Percentiles rank a stretch among this genome's conserved stretches.
Evolutionary conservation across 2,329 filamentous ascomycete species (phyloP).

Genomic region (Pseudogymnoascus sp.): DNA sequence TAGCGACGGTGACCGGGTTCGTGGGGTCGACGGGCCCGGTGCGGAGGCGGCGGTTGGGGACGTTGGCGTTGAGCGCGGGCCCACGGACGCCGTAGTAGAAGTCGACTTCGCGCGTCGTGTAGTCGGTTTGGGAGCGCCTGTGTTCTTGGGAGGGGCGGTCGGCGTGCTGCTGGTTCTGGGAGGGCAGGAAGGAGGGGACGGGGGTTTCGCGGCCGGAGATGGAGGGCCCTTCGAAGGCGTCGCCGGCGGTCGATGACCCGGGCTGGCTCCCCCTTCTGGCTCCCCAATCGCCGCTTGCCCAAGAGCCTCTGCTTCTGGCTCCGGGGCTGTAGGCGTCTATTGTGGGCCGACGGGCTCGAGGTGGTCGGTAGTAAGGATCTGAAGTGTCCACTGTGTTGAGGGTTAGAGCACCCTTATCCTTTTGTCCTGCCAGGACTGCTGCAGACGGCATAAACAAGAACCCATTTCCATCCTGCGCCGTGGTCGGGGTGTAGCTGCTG

Average conservation of each 20-base stretch:
- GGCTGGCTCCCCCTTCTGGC: slow-evolving; percentile 31
- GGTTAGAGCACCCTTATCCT: slow-evolving; percentile 35
- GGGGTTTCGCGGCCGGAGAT: slow-evolving; percentile 39
- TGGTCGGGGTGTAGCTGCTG: slow-evolving; percentile 64
- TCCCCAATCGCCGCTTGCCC: slow-evolving; percentile 38
- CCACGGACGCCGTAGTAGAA: slow-evolving; percentile 94
- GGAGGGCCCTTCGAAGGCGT: slow-evolving; percentile 31
- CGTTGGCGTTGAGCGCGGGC: slow-evolving; percentile 74
- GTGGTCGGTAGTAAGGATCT: slow-evolving; percentile 85
- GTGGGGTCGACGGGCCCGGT: slow-evolving; percentile 94
- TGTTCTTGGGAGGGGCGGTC: slow-evolving; percentile 21
- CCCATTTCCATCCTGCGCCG: slow-evolving; percentile 59
- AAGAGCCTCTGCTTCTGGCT: slow-evolving; percentile 36
- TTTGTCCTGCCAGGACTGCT: slow-evolving; percentile 19
- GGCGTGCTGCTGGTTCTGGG: slow-evolving; percentile 23
- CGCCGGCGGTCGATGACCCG: slow-evolving; percentile 32
- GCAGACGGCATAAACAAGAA: slow-evolving; percentile 61
- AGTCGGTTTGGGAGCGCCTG: slow-evolving; percentile 55
- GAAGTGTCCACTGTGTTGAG: slow-evolving; percentile 43
- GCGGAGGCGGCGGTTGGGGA: slow-evolving; percentile 74
- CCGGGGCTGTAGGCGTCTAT: slow-evolving; percentile 38
- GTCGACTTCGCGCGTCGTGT: slow-evolving; percentile 88
- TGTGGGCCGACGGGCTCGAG: slow-evolving; percentile 60
- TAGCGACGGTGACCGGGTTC: slow-evolving; percentile 79
- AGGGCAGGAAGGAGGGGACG: slow-evolving; percentile 45